Percentiles rank a stretch among this genome's conserved stretches.
Conservation (phyloP, 495 filamentous ascomycete species). For the Pyrenopolyporus hunteri region DNA sequence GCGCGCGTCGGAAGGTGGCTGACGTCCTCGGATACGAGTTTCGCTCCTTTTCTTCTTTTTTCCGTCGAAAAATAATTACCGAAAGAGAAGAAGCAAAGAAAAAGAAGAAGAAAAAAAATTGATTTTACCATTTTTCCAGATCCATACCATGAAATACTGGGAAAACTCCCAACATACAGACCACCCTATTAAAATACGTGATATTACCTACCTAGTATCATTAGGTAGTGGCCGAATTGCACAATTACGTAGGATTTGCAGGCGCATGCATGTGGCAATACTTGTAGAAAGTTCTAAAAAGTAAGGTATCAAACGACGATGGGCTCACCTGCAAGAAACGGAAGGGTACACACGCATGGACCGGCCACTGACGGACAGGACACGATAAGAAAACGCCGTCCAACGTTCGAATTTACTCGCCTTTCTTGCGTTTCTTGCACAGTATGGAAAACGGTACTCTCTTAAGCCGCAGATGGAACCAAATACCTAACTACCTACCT, state of each 20-base stretch:
- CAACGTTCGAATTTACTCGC: too few relatives aligned
- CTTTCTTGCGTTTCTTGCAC: too few relatives aligned
- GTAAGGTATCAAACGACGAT: conserved; percentile 27
- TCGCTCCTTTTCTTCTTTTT: too few relatives aligned
- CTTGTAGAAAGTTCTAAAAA: conserved; percentile 16
- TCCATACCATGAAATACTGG: not conserved
- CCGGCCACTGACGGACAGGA: too few relatives aligned
- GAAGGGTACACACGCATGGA: conserved; percentile 26
- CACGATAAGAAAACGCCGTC: too few relatives aligned
- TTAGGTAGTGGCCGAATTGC: not conserved
- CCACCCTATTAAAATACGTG: not conserved
- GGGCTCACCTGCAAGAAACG: conserved; percentile 34
- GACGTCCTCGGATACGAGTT: too few relatives aligned
- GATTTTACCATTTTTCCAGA: too few relatives aligned
- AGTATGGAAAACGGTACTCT: too few relatives aligned
- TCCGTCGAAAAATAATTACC: not conserved
- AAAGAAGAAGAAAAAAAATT: not conserved
- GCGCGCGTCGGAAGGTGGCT: too few relatives aligned
- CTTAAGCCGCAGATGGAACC: too few relatives aligned
- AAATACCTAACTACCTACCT: too few relatives aligned
- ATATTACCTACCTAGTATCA: not conserved
- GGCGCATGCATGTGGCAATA: conserved; percentile 4
- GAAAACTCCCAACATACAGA: too few relatives aligned
- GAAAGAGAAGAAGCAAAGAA: not conserved
- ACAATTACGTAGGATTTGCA: conserved; percentile 4